Percentiles rank a stretch among this genome's conserved stretches.
These are phyloP conservation scores for Penicillium sp. DNA, from an alignment of 2,329 filamentous ascomycete species.

Conservation along the genomic window DNA sequence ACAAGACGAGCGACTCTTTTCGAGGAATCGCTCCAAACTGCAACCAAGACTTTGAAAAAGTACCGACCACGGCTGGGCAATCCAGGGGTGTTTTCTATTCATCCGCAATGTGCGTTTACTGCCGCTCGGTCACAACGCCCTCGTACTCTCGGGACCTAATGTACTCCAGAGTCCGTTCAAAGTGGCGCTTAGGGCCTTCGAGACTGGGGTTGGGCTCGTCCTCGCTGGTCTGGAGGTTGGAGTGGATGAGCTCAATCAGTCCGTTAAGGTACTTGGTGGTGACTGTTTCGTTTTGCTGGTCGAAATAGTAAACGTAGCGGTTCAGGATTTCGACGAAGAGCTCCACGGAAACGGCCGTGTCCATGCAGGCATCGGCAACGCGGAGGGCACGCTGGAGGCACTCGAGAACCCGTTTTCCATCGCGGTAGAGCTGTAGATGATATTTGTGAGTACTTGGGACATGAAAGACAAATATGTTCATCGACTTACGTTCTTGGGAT, in stretches of 20 bases:
- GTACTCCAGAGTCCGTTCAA: constrained; percentile 91
- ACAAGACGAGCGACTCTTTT: constrained; percentile 7
- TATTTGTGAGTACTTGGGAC: constrained; percentile 6
- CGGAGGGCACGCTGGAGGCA: constrained; percentile 92
- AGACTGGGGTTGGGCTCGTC: constrained; percentile 66
- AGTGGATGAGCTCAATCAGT: constrained; percentile 96
- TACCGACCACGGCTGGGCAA: not conserved
- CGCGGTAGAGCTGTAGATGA: constrained; percentile 79
- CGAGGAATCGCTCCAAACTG: not conserved
- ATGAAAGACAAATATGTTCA: not conserved
- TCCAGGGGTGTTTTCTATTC: not conserved
- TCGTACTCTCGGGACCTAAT: constrained; percentile 91
- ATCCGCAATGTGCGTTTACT: constrained; percentile 22
- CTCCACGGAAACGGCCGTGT: constrained; percentile 94
- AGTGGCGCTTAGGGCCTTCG: constrained; percentile 90
- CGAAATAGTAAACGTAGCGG: constrained; percentile 98
- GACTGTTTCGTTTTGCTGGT: constrained; percentile 97
- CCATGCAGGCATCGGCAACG: constrained; percentile 98
- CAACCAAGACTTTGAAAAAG: not conserved
- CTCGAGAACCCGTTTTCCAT: constrained; percentile 94
- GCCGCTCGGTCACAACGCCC: constrained; percentile 75
- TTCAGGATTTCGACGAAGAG: constrained; percentile 98
- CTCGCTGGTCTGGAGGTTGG: constrained; percentile 85
- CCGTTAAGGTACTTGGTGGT: constrained; percentile 98
- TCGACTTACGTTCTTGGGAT: constrained; percentile 71